These are phyloP conservation scores for Rhodotorula glutinis DNA, from an alignment of 1,284 basidiomycete genomes.

Conservation along the genomic window DNA sequence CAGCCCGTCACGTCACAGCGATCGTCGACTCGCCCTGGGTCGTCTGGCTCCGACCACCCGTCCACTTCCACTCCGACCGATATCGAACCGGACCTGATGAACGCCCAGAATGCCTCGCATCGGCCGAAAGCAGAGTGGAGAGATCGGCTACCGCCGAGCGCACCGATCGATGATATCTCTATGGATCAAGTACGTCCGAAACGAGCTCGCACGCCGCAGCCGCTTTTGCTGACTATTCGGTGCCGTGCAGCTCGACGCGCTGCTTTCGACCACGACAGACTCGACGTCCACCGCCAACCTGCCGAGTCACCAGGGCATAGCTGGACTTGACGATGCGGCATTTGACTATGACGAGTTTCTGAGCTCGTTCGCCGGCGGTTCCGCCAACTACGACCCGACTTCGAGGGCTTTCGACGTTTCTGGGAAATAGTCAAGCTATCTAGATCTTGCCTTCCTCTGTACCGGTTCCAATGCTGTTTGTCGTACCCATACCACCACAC, in stretches of 20 bases:
- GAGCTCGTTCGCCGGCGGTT: slow-evolving; percentile 6
- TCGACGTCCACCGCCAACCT: not conserved
- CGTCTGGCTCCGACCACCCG: not conserved
- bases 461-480: not conserved
- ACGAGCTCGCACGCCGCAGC: not conserved
- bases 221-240: not conserved
- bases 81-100: not conserved
- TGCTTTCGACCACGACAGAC: slow-evolving; percentile 1
- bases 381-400: slow-evolving; percentile 6
- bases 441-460: too few relatives aligned
- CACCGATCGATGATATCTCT: too few relatives aligned
- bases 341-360: slow-evolving; percentile 13
- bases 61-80: not conserved
- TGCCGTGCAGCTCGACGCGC: slow-evolving; percentile 1
- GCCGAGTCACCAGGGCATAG: not conserved
- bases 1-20: too few relatives aligned
- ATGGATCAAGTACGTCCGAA: slow-evolving; percentile 6
- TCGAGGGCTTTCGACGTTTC: slow-evolving; percentile 4
- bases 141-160: not conserved
- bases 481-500: not conserved
- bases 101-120: not conserved
- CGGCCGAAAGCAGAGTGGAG: too few relatives aligned
- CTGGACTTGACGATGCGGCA: not conserved
- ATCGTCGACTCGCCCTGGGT: not conserved
- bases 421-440: too few relatives aligned